Conservation (phyloP, 2,329 filamentous ascomycete species). For the Trichoderma afroharzianum region DNA sequence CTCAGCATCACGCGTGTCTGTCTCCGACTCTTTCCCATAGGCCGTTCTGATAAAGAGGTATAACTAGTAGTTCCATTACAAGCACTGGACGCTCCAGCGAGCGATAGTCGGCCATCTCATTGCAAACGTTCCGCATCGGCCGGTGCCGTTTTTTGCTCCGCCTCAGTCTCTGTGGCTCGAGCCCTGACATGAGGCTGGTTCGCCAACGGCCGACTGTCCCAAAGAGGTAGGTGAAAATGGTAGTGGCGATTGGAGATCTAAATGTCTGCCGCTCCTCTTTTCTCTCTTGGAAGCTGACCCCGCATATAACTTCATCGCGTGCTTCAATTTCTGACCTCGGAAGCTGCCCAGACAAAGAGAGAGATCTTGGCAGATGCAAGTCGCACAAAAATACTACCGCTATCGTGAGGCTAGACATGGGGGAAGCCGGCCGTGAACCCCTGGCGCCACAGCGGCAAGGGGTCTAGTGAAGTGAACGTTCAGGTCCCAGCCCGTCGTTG, state of each 20-base stretch:
- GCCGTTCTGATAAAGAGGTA: background rate
- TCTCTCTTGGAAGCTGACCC: background rate
- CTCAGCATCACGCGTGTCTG: background rate
- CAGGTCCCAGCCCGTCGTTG: background rate
- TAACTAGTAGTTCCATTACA: background rate
- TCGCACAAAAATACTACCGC: background rate
- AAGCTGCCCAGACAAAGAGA: background rate
- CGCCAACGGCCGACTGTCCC: background rate
- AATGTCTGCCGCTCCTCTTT: background rate
- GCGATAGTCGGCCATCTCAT: background rate
- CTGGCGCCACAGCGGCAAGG: slow-evolving; percentile 4
- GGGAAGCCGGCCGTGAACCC: background rate
- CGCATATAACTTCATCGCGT: slow-evolving; percentile 5
- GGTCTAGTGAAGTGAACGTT: background rate
- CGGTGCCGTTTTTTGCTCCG: background rate
- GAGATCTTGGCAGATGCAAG: background rate
- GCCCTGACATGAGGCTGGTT: background rate
- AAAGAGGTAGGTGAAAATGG: slow-evolving; percentile 7
- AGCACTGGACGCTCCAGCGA: background rate
- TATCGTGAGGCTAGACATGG: slow-evolving; percentile 8
- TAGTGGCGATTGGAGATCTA: slow-evolving; percentile 9
- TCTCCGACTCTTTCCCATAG: background rate
- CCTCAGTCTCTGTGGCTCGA: background rate
- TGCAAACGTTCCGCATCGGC: background rate
- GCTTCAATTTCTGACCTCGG: background rate